These are phyloP conservation scores for Lodderomyces pseudojiufengensis DNA, from an alignment of 1,139 yeast species.

Conservation along the genomic window DNA sequence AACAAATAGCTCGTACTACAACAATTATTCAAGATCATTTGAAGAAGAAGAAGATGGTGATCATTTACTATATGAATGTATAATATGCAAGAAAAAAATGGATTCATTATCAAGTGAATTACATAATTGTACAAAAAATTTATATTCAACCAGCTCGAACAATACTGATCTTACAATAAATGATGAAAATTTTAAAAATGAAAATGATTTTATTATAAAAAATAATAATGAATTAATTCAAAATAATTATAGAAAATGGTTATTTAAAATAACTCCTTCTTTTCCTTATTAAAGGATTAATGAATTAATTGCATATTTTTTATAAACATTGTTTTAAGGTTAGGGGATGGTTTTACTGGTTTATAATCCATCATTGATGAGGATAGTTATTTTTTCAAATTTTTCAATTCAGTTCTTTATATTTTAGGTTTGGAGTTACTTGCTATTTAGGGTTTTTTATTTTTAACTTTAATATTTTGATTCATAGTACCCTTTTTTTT, in stretches of 20 bases:
- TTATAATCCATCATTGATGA: no score
- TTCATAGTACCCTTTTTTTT: no score
- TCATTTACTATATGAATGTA: slow-evolving; percentile 13
- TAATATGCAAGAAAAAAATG: slow-evolving; percentile 14
- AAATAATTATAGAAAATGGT: slow-evolving; percentile 28
- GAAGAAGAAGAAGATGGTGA: slow-evolving; percentile 4
- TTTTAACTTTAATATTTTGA: no score
- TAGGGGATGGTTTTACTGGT: no score
- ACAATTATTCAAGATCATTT: slow-evolving; percentile 2
- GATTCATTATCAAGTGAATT: slow-evolving; percentile 3
- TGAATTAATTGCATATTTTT: no score
- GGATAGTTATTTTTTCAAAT: no score
- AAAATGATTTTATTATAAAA: slow-evolving; percentile 11
- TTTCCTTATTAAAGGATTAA: slow-evolving; percentile 7
- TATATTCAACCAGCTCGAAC: slow-evolving; percentile 1
- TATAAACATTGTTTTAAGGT: slow-evolving; percentile 1
- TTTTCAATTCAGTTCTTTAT: no score
- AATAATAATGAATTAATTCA: slow-evolving; percentile 20
- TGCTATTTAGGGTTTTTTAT: no score
- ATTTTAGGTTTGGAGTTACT: no score
- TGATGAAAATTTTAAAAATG: background rate
- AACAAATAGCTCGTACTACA: slow-evolving; percentile 5
- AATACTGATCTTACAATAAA: background rate
- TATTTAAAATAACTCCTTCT: slow-evolving; percentile 18
- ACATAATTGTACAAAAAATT: slow-evolving; percentile 8